Base-by-base conservation (phyloP, 257 asterid species). In the Nyctanthes arbortristis region DNA sequence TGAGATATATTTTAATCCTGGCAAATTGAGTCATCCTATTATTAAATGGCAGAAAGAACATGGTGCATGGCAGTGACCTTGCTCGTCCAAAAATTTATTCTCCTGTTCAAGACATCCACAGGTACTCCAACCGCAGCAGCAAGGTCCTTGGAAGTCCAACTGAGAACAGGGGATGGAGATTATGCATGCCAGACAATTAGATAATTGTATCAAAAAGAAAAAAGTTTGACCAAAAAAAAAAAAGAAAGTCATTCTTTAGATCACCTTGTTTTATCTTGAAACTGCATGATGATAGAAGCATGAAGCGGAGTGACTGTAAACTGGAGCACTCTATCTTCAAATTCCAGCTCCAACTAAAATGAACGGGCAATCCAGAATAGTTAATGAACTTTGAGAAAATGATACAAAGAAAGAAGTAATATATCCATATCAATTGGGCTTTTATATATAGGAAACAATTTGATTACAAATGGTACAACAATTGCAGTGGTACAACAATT, bases 231-330 rank as follows among this genome's bases (percentile, higher is more conserved):
- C 63, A 33, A 40, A 63, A 25, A 37, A 34, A 25, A 64, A 27
- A 31, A 65, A 32, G 34, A n/a, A n/a, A n/a, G 36, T 64, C 36
- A 33, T 39, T 69, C 39, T 56, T 30, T 22, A n/a, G 63, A 16
- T 69, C 72, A 93, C 99, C 96, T 91, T 45, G 84, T 77, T 71
- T 91, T 89, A 68, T 93, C 96, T 85, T 93, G 89, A 85, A 93
- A 93, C 67, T 87, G 96, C 83, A 87, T 67, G 68, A 93, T 93
- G 68, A 93, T 91, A 67, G 97, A 80, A 72, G 99, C 96, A 74
- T 91, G 99, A 60, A 93, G 86, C 40, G 99, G 97, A 30, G 99
- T 86, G 73, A 88, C 97, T 0, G 76, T 85, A 78, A 91, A 89
- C 63, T 82, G 96, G 74, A 88, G 65, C 47, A 73, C 85, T 79